Evolutionary conservation across 129 eudicot species (phyloP), one percentile per base, ranked within the genome.

Genomic region (Artemisia argyi): DNA sequence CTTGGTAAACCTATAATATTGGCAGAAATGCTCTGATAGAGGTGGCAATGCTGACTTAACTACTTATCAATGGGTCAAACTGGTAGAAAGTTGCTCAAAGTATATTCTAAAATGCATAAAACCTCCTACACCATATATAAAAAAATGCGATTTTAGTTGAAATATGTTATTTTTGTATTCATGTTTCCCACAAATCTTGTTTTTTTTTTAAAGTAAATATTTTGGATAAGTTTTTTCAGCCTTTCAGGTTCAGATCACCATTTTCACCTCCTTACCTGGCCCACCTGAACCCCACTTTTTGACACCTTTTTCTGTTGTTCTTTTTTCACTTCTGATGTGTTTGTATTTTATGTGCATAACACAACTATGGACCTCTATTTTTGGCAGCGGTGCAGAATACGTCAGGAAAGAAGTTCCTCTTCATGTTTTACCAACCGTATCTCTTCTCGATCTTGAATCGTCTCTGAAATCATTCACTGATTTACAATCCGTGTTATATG

Each of bases 351-450:
- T 77, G 58, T 39, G 48, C 55, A 60, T 76, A 52, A 76, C 62
- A 28, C 69, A 17, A 49, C 50, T 46, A 14, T 0, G 3, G 47
- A 9, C 7, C 20, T 46, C 60, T 76, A 42, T 65, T 78, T 82
- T 48, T 80, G 77, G 76, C 96, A 95, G 99, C 67, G 99, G 96
- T 71, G 99, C 97, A 58, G 97, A 95, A 72, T 95, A 69, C 73
- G 78, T 88, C 49, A 80, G 99, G 71, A 95, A 82, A 85, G 99
- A 95, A 82, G 85, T 95, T 55, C 97, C 99, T 71, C 97, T 95
- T 69, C 75, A 79, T 77, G 95, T 95, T 49, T 65, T 88, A 73
- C 99, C 99, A 48, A 69, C 90, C 20, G 73, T 82, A 44, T 81
- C 91, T 52, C 83, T 91, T 83, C 84, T 88, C 46, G 77, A 64